Evolutionary conservation across 768 basidiomycete genomes (phyloP).

Genomic region (Auriscalpium orientale): DNA sequence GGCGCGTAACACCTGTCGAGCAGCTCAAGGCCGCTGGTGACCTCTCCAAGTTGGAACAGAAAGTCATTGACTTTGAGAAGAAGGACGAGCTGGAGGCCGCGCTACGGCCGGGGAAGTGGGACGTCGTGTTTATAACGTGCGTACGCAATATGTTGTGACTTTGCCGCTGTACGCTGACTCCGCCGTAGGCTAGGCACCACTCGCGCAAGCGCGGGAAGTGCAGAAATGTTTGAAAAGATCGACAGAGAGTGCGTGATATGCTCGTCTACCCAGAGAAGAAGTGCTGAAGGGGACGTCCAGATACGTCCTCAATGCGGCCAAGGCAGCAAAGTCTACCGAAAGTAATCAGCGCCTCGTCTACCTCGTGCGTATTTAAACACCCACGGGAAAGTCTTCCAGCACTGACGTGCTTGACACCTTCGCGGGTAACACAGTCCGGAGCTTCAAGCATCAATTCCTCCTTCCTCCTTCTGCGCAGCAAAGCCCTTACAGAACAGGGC

Average conservation of each 20-base stretch:
- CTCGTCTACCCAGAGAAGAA: neutral
- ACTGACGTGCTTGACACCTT: too few species aligned
- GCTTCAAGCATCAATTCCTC: conserved; percentile 31
- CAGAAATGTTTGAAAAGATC: conserved; percentile 63
- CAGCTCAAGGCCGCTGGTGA: conserved; percentile 32
- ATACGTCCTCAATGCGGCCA: conserved; percentile 65
- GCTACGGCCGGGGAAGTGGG: conserved; percentile 52
- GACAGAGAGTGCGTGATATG: conserved; percentile 50
- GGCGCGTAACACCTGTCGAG: conserved; percentile 45
- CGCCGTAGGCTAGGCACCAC: conserved; percentile 54
- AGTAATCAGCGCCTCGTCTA: conserved; percentile 59
- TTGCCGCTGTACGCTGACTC: neutral
- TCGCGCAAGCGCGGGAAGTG: conserved; percentile 49
- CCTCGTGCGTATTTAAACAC: conserved; percentile 48
- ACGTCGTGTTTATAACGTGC: conserved; percentile 66
- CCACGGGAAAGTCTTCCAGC: neutral
- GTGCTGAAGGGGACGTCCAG: conserved; percentile 23
- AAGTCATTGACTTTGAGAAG: conserved; percentile 62
- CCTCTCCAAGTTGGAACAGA: conserved; percentile 56
- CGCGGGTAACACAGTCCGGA: too few species aligned
- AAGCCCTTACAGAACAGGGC: conserved; percentile 66
- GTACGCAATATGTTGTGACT: conserved; percentile 15
- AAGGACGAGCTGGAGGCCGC: conserved; percentile 36
- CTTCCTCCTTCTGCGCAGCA: conserved; percentile 54
- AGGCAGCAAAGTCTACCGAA: conserved; percentile 39